These are phyloP conservation scores for Cryphonectria naterciae DNA, from an alignment of 2,329 filamentous ascomycete genomes.

Conservation along the genomic window DNA sequence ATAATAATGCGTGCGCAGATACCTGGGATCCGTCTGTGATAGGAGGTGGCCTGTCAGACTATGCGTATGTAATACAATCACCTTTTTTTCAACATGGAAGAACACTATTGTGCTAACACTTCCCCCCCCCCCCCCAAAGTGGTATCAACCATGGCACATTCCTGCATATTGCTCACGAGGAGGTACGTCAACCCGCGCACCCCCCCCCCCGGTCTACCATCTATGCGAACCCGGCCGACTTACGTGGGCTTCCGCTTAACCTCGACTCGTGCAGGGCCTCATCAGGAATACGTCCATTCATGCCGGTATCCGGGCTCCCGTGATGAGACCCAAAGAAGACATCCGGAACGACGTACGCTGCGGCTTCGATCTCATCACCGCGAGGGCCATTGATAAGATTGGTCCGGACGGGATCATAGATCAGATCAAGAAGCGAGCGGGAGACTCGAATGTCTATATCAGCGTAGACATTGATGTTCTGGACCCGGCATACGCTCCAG, in stretches of 20 bases:
- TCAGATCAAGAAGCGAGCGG: conserved; percentile 61
- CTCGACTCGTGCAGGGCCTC: conserved; percentile 39
- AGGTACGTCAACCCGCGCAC: conserved; percentile 39
- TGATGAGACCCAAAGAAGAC: conserved; percentile 51
- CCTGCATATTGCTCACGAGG: conserved; percentile 64
- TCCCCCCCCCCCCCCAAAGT: neutral
- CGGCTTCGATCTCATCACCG: conserved; percentile 61
- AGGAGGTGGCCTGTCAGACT: conserved; percentile 61
- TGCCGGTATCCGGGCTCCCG: conserved; percentile 62
- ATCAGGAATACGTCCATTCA: conserved; percentile 63
- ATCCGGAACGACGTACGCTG: conserved; percentile 60
- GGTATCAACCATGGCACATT: conserved; percentile 62
- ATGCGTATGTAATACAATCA: conserved; percentile 50
- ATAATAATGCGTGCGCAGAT: conserved; percentile 39
- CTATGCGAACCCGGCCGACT: too few relatives aligned
- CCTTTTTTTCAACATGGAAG: neutral
- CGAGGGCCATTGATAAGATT: conserved; percentile 72
- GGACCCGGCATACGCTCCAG: conserved; percentile 69
- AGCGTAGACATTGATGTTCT: conserved; percentile 82
- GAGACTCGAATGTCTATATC: conserved; percentile 64
- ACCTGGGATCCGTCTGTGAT: conserved; percentile 70
- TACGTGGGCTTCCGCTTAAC: neutral
- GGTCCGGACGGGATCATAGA: conserved; percentile 67
- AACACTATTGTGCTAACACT: neutral
- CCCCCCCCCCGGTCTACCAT: neutral